phyloP scores from a whole-genome alignment of 495 filamentous ascomycete species.

The Oidiodendron maius region DNA sequence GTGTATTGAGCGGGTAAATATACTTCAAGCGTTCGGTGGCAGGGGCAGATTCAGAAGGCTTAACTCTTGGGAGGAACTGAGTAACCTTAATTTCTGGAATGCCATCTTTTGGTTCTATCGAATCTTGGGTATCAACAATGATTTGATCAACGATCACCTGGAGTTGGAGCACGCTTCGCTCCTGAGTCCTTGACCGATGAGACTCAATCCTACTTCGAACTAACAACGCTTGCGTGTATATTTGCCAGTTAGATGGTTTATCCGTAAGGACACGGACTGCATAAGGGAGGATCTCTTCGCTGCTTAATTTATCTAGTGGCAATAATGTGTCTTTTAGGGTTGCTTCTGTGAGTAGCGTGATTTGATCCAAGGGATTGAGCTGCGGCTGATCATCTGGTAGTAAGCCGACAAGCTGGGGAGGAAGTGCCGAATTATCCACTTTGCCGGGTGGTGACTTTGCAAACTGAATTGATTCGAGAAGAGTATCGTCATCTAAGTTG shows the following conservation, averaged over 20 bases:
- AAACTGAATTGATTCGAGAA: slow-evolving; percentile 83
- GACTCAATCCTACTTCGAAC: slow-evolving; percentile 86
- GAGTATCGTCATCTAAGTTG: slow-evolving; percentile 84
- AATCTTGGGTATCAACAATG: slow-evolving; percentile 67
- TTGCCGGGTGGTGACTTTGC: slow-evolving; percentile 36
- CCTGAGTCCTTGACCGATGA: slow-evolving; percentile 75
- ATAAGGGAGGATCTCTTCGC: slow-evolving; percentile 89
- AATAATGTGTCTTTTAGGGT: slow-evolving; percentile 82
- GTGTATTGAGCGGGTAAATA: slow-evolving; percentile 74
- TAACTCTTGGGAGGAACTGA: slow-evolving; percentile 78
- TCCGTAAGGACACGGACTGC: slow-evolving; percentile 83
- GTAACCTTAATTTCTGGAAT: slow-evolving; percentile 43
- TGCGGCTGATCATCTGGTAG: slow-evolving; percentile 77
- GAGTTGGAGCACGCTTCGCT: slow-evolving; percentile 85
- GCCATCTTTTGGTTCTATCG: slow-evolving; percentile 1
- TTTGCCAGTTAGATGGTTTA: slow-evolving; percentile 93
- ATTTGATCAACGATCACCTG: slow-evolving; percentile 96
- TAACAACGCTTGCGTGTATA: slow-evolving; percentile 89
- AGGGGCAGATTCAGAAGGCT: slow-evolving; percentile 70
- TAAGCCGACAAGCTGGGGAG: slow-evolving; percentile 52
- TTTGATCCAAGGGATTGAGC: slow-evolving; percentile 73
- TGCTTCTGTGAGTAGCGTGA: slow-evolving; percentile 77
- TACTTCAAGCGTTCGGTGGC: slow-evolving; percentile 71
- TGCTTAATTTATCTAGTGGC: slow-evolving; percentile 75
- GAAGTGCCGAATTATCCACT: slow-evolving; percentile 44